Conservation (phyloP, 257 asterid species). For the Penstemon eatonii region DNA sequence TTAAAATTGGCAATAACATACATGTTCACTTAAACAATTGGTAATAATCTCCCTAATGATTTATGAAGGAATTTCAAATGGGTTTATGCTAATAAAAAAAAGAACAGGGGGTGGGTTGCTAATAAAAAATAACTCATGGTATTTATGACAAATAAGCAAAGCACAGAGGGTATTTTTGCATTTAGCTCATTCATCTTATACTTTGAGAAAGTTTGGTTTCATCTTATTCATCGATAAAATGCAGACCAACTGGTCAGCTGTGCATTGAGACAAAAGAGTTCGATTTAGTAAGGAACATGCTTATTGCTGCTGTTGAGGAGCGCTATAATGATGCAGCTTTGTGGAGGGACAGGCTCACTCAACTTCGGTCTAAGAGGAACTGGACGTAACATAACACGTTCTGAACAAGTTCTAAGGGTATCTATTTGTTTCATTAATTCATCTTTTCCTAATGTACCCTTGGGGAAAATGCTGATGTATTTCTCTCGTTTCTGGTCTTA, state of each 20-base stretch:
- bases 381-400: constrained; percentile 60
- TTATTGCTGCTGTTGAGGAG: constrained; percentile 61
- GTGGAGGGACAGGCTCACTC: constrained; percentile 89
- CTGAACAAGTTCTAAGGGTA: neutral
- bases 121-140: neutral
- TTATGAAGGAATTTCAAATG: neutral
- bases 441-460: neutral
- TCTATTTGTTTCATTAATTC: neutral
- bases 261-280: constrained; percentile 61
- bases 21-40: no score
- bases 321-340: constrained; percentile 75
- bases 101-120: no score
- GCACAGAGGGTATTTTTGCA: neutral
- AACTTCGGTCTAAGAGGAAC: constrained; percentile 78
- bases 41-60: no score
- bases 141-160: neutral
- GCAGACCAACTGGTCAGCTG: constrained; percentile 58
- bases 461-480: neutral
- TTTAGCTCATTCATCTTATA: no score
- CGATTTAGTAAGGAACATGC: constrained; percentile 53
- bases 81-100: neutral
- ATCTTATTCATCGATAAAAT: neutral
- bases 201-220: no score
- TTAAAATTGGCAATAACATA: no score
- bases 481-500: neutral